Conservation (phyloP, 164 flowering plant species). For the Aristolochia contorta region DNA sequence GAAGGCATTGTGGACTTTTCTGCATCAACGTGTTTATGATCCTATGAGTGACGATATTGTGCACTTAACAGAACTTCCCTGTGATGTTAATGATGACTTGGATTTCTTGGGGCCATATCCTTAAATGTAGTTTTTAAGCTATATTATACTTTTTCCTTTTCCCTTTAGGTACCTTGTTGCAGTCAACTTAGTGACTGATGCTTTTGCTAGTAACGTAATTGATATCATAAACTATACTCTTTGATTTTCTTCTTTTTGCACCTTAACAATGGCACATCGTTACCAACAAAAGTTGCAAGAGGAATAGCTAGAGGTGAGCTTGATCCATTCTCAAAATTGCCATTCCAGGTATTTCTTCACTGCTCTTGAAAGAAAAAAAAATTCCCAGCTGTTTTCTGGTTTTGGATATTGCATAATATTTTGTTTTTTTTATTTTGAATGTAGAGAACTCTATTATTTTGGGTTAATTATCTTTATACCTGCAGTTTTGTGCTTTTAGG, state of each 20-base stretch:
- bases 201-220: not conserved
- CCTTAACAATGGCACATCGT: constrained; percentile 53
- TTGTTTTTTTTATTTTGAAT: too few species aligned
- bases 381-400: too few species aligned
- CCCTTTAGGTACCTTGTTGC: too few species aligned
- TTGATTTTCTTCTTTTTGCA: not conserved
- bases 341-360: constrained; percentile 51
- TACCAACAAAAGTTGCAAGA: constrained; percentile 59
- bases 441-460: too few species aligned
- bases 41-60: constrained; percentile 58
- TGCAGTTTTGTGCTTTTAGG: too few species aligned
- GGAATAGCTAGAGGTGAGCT: constrained; percentile 83
- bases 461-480: too few species aligned
- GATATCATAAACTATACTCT: too few species aligned
- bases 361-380: too few species aligned
- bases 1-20: constrained; percentile 84
- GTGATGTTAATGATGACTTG: constrained; percentile 38
- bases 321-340: constrained; percentile 77
- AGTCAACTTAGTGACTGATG: not conserved
- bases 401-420: too few species aligned
- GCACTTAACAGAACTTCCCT: constrained; percentile 42
- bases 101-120: constrained; percentile 99
- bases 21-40: constrained; percentile 90
- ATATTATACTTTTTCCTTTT: not conserved
- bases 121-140: constrained; percentile 9